Conservation (phyloP, 768 basidiomycete species). For the Serendipita indica region DNA sequence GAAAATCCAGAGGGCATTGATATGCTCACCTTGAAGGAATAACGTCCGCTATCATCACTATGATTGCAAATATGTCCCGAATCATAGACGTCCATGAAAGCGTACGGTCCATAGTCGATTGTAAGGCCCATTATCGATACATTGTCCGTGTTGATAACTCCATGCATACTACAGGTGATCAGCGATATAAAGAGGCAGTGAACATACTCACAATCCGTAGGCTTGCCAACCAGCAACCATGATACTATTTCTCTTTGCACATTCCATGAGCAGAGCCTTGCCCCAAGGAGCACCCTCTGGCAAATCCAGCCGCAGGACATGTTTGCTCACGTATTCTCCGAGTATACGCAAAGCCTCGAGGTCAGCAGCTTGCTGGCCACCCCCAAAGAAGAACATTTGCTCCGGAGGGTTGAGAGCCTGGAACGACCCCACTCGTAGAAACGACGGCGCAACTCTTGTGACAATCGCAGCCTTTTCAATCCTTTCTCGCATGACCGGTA, state of each 20-base stretch:
- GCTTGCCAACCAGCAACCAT: slow-evolving; percentile 97
- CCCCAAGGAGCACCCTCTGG: slow-evolving; percentile 49
- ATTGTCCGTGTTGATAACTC: slow-evolving; percentile 89
- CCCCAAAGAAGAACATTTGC: slow-evolving; percentile 46
- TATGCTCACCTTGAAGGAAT: slow-evolving; percentile 45
- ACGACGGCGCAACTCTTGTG: slow-evolving; percentile 75
- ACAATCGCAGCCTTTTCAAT: slow-evolving; percentile 59
- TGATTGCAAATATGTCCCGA: slow-evolving; percentile 82
- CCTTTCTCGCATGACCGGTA: slow-evolving; percentile 62
- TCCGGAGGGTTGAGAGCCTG: slow-evolving; percentile 67
- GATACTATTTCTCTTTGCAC: slow-evolving; percentile 66
- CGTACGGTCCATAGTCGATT: slow-evolving; percentile 59
- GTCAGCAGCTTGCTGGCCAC: slow-evolving; percentile 57
- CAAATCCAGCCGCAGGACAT: slow-evolving; percentile 37
- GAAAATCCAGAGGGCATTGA: slow-evolving; percentile 10
- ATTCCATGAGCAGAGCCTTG: slow-evolving; percentile 55
- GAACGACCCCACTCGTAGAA: slow-evolving; percentile 83
- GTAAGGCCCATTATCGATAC: slow-evolving; percentile 31
- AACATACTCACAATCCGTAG: slow-evolving; percentile 60
- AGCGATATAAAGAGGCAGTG: background rate
- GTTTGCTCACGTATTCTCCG: slow-evolving; percentile 54
- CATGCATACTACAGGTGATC: slow-evolving; percentile 31
- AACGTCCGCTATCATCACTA: slow-evolving; percentile 61
- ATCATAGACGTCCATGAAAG: slow-evolving; percentile 92
- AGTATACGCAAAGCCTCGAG: slow-evolving; percentile 60